Evolutionary conservation across 805 yeast species (phyloP).

Genomic region (Candida sithepensis): DNA sequence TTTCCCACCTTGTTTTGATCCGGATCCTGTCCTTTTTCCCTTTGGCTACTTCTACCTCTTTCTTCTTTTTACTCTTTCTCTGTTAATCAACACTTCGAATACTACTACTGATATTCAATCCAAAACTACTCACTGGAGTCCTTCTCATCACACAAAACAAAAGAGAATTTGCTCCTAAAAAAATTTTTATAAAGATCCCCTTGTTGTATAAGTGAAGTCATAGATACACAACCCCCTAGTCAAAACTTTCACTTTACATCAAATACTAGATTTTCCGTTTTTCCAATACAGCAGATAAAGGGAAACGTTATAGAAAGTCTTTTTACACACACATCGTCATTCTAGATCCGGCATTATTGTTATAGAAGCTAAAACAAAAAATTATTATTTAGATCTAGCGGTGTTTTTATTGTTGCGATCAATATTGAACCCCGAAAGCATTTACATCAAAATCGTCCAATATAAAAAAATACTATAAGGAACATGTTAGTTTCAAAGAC

Average conservation of each 20-base stretch:
- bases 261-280: not conserved
- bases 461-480: not conserved
- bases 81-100: not conserved
- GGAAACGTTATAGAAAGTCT: not conserved
- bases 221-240: too few relatives aligned
- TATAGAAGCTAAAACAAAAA: not conserved
- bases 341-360: not conserved
- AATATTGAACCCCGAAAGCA: not conserved
- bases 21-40: not conserved
- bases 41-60: not conserved
- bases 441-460: too few relatives aligned
- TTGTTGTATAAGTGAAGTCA: too few relatives aligned
- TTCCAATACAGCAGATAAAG: not conserved
- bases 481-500: conserved; percentile 1
- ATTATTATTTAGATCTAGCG: not conserved
- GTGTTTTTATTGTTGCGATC: not conserved
- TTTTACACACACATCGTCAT: not conserved
- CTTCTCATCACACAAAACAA: too few relatives aligned
- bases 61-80: not conserved
- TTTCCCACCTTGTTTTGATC: not conserved
- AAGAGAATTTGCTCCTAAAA: too few relatives aligned
- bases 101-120: too few relatives aligned
- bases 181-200: too few relatives aligned
- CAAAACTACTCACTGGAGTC: too few relatives aligned
- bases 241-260: too few relatives aligned